A percentile compares a stretch with the other conserved stretches of the same genome.
phyloP scores from a whole-genome alignment of 805 yeast genomes.

The Wickerhamomyces canadensis region DNA sequence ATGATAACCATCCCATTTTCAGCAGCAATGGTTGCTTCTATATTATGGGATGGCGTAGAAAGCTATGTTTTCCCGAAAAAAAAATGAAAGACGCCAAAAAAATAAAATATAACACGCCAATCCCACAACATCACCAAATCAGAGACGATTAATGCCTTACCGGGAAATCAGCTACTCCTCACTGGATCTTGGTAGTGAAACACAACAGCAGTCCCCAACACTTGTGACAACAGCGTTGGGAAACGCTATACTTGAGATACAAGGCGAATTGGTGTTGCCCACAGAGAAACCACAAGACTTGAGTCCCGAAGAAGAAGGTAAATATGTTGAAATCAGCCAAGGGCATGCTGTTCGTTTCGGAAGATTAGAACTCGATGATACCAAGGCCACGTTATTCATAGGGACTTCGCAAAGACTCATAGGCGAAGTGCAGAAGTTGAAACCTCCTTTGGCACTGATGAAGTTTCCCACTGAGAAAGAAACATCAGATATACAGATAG shows the following conservation, averaged over 20 bases:
- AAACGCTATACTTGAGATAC: conserved; percentile 59
- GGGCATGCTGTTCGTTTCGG: conserved; percentile 49
- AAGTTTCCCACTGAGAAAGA: conserved; percentile 31
- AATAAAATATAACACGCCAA: not conserved
- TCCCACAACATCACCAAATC: too few species aligned
- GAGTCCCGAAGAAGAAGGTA: conserved; percentile 28
- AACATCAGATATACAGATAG: conserved; percentile 36
- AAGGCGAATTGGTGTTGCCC: conserved; percentile 62
- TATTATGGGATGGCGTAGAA: not conserved
- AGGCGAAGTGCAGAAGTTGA: conserved; percentile 54
- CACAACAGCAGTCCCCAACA: conserved; percentile 1
- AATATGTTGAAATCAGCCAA: conserved; percentile 30
- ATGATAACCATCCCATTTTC: conserved; percentile 6
- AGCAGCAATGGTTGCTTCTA: not conserved
- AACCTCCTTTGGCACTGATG: conserved; percentile 61
- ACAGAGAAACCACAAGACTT: conserved; percentile 26
- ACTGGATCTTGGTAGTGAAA: not conserved
- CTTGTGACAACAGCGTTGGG: conserved; percentile 50
- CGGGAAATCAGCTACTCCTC: conserved; percentile 10
- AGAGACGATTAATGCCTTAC: conserved; percentile 17
- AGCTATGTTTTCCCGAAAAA: not conserved
- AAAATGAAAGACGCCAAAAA: not conserved
- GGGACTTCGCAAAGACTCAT: conserved; percentile 67
- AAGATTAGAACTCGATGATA: conserved; percentile 37
- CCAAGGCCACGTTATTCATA: conserved; percentile 51